Conservation (phyloP, 768 basidiomycete species). For the Boletellus ananas region DNA sequence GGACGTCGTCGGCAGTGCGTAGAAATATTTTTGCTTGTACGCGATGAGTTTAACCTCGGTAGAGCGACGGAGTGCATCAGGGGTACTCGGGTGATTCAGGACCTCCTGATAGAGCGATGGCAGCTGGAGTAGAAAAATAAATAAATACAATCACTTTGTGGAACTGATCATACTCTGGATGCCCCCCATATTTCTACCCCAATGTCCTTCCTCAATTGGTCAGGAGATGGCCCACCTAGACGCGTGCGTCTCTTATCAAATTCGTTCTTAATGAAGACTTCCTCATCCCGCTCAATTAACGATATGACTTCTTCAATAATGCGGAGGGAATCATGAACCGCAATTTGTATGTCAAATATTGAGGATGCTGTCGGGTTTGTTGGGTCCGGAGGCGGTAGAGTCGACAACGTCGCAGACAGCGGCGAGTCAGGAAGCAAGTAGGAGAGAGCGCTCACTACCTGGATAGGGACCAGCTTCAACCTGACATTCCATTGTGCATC, state of each 20-base stretch:
- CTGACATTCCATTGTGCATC: not conserved
- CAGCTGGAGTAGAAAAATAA: slow-evolving; percentile 42
- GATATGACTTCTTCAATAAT: slow-evolving; percentile 67
- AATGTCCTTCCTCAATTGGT: slow-evolving; percentile 59
- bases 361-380: slow-evolving; percentile 67
- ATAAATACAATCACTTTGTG: slow-evolving; percentile 1
- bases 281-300: slow-evolving; percentile 63
- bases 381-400: slow-evolving; percentile 70
- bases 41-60: slow-evolving; percentile 74
- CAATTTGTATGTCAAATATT: slow-evolving; percentile 52
- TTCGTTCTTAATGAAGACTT: slow-evolving; percentile 54
- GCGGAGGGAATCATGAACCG: slow-evolving; percentile 67
- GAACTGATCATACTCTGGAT: slow-evolving; percentile 49
- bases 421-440: slow-evolving; percentile 74
- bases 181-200: slow-evolving; percentile 56
- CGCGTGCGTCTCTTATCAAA: slow-evolving; percentile 75
- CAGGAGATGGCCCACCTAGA: slow-evolving; percentile 60
- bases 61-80: slow-evolving; percentile 72
- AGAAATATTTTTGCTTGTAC: slow-evolving; percentile 59
- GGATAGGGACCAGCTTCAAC: slow-evolving; percentile 1
- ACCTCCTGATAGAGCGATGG: slow-evolving; percentile 73
- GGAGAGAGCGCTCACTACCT: slow-evolving; percentile 67
- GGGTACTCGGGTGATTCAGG: slow-evolving; percentile 74
- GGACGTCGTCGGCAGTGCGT: slow-evolving; percentile 48
- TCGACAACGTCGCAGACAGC: slow-evolving; percentile 56